These are phyloP conservation scores for Amphichorda felina DNA, from an alignment of 2,329 filamentous ascomycete genomes.

Conservation along the genomic window DNA sequence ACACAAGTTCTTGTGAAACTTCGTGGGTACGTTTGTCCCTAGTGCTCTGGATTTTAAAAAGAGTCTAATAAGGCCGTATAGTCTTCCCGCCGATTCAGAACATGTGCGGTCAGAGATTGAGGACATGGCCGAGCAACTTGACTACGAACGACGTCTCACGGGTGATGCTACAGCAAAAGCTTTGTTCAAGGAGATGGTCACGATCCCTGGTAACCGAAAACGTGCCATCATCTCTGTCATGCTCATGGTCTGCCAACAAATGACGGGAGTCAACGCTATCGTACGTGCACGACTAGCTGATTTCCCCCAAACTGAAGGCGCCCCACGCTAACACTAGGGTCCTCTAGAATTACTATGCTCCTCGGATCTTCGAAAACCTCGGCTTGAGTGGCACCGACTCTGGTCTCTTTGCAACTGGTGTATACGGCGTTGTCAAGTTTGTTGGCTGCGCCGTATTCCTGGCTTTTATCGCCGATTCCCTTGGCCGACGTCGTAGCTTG, in stretches of 20 bases:
- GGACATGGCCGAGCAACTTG: conserved; percentile 50
- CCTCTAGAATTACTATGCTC: conserved; percentile 55
- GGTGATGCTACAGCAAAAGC: conserved; percentile 43
- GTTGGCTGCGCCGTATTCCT: conserved; percentile 51
- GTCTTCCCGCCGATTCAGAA: conserved; percentile 38
- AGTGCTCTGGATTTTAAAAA: no score
- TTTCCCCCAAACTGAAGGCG: neutral
- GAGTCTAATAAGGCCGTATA: conserved; percentile 7
- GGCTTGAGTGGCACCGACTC: conserved; percentile 44
- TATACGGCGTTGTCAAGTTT: conserved; percentile 65
- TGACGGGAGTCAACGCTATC: conserved; percentile 49
- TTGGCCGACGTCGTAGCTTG: conserved; percentile 49
- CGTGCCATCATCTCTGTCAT: conserved; percentile 50
- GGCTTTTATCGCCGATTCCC: conserved; percentile 54
- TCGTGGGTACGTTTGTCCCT: conserved; percentile 15
- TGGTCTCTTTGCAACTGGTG: conserved; percentile 59
- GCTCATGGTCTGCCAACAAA: conserved; percentile 58
- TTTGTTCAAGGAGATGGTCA: conserved; percentile 52
- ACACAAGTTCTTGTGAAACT: conserved; percentile 41
- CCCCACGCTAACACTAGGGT: neutral
- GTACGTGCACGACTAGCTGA: no score
- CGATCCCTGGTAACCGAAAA: conserved; percentile 48
- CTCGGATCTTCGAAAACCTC: conserved; percentile 55
- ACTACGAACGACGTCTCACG: conserved; percentile 45
- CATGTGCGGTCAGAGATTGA: conserved; percentile 47